Conservation (phyloP, 495 filamentous ascomycete genomes). For the Lophiotrema nucula region DNA sequence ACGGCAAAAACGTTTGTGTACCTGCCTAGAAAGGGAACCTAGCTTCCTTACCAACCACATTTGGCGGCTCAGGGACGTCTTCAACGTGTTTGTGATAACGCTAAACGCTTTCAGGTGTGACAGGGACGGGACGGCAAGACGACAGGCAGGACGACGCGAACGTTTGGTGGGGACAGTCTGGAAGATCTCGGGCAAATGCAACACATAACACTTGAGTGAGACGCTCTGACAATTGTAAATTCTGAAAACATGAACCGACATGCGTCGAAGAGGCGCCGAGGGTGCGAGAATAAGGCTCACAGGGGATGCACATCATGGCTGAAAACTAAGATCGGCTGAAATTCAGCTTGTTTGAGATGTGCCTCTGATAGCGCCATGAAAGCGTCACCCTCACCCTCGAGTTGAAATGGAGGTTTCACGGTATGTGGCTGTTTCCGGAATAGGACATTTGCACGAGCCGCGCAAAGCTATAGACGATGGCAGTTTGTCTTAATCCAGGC, state of each 20-base stretch:
- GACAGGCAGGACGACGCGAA: conserved; percentile 26
- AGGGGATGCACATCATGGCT: conserved; percentile 14
- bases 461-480: not conserved
- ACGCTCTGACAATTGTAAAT: not conserved
- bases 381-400: not conserved
- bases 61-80: not conserved
- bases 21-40: not conserved
- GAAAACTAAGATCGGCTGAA: conserved; percentile 8
- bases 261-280: not conserved
- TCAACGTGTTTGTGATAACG: not conserved
- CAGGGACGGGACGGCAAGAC: conserved; percentile 15
- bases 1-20: not conserved
- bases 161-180: conserved; percentile 6
- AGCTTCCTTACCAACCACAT: not conserved
- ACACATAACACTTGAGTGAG: not conserved
- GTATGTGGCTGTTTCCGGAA: not conserved
- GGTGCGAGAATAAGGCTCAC: conserved; percentile 1
- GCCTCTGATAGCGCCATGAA: not conserved
- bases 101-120: not conserved
- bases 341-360: not conserved
- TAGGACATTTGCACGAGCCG: conserved; percentile 16
- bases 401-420: not conserved
- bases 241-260: not conserved
- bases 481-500: not conserved
- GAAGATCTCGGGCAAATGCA: not conserved